phyloP scores from a whole-genome alignment of 371 early-diverging fungal genomes.

The Syncephalastrum racemosum region DNA sequence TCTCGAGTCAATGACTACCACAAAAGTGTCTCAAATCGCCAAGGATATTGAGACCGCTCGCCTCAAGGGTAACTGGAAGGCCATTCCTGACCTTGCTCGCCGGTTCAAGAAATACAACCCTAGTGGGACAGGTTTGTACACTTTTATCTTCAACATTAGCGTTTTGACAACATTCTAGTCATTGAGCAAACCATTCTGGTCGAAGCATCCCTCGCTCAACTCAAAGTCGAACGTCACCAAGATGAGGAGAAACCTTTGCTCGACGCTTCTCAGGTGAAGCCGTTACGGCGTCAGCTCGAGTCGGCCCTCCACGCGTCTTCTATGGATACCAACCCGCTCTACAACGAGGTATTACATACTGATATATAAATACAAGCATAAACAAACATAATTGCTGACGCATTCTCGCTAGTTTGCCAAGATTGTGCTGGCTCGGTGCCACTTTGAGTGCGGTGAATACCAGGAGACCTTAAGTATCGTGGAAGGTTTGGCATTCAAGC shows the following conservation, averaged over 20 bases:
- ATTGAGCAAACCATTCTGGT: slow-evolving; percentile 6
- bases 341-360: no score
- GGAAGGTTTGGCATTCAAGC: slow-evolving; percentile 25
- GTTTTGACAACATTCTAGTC: not conserved
- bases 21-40: slow-evolving; percentile 26
- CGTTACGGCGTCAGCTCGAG: slow-evolving; percentile 13
- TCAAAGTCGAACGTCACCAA: not conserved
- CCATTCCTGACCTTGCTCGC: slow-evolving; percentile 59
- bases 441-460: slow-evolving; percentile 36
- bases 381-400: not conserved
- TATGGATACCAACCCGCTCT: no score
- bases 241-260: not conserved
- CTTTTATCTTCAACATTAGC: not conserved
- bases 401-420: slow-evolving; percentile 32
- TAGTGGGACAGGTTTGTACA: slow-evolving; percentile 54
- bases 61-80: slow-evolving; percentile 53
- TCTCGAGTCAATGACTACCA: slow-evolving; percentile 5
- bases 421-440: slow-evolving; percentile 37
- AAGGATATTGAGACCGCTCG: slow-evolving; percentile 57
- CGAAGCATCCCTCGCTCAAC: slow-evolving; percentile 4
- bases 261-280: slow-evolving; percentile 14
- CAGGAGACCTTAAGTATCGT: slow-evolving; percentile 29
- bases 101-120: slow-evolving; percentile 63
- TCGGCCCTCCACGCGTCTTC: slow-evolving; percentile 11
- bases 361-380: no score